Evolutionary conservation across 1,284 basidiomycete species (phyloP).

Genomic region (Amylostereum areolatum): DNA sequence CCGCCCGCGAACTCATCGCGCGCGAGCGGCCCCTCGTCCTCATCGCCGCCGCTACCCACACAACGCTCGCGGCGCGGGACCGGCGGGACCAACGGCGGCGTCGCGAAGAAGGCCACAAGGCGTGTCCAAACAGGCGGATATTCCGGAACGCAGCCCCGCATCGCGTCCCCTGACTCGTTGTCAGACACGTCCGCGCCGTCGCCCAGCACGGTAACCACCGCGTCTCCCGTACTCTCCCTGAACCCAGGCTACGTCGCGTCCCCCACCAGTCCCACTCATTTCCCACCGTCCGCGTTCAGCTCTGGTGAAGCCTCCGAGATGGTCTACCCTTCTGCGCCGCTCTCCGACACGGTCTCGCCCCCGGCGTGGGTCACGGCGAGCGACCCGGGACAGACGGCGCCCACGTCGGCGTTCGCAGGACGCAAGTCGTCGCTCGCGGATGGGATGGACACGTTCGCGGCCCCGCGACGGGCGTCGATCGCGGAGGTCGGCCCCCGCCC

Average conservation of each 20-base stretch:
- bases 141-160: no score
- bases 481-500: neutral
- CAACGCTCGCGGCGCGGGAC: no score
- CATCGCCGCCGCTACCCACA: neutral
- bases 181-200: no score
- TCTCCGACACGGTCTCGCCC: neutral
- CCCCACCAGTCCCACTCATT: neutral
- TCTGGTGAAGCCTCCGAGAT: neutral
- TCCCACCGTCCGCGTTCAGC: neutral
- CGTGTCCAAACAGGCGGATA: no score
- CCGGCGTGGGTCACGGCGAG: neutral
- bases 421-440: neutral
- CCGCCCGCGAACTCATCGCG: neutral
- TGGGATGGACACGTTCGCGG: no score
- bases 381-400: neutral
- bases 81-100: no score
- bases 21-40: neutral
- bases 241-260: no score
- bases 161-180: no score
- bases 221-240: no score
- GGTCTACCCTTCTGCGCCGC: constrained; percentile 3
- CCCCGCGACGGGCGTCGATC: no score
- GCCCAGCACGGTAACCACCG: no score
- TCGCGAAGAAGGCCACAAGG: no score
- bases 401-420: neutral